Evolutionary conservation across 2,329 filamentous ascomycete genomes (phyloP), one percentile per base, ranked within the genome.

Genomic region (Phyllosticta citriasiana): DNA sequence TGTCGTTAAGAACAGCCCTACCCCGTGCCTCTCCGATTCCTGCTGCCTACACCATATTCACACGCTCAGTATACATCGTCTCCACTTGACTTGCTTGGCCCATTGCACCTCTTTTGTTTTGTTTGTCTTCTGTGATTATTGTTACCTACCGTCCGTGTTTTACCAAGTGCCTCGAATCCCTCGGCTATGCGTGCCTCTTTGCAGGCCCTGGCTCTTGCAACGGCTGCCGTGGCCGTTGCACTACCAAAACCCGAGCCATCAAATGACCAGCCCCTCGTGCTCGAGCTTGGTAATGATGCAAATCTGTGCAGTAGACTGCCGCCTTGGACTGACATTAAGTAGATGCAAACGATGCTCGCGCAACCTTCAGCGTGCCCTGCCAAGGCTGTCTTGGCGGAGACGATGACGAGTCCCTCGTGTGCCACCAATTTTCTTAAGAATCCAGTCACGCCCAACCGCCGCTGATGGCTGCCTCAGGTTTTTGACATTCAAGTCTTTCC

Each of bases 321-420:
- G 40, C 30, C 19, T 30, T 5, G n/a, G 16, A 47, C 59, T 61
- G 10, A 61, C 56, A 30, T 51, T n/a, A n/a, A 19, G n/a, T 33
- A 61, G 59, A 61, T 33, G 59, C 59, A 54, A 55, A 35, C 14
- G 54, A 61, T 51, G 68, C 67, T 58, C 68, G 74, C 70, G 74
- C 75, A 62, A 76, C 71, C 57, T 77, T 79, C 71, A 70, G 68
- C 57, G 68, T 78, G 50, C 72, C 76, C 40, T 76, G 74, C 69
- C 65, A 63, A 60, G 70, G 71, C 62, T 78, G 73, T 75, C 75
- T 74, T 74, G 70, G 73, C 74, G 63, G 62, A 65, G 63, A 65
- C 64, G 68, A 71, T 74, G 73, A 76, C 73, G 73, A 74, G 65
- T 70, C 73, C 58, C 68, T 74, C 59, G 72, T 75, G 71, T 70